Conservation (phyloP, 495 filamentous ascomycete species). For the Neurospora sp. region DNA sequence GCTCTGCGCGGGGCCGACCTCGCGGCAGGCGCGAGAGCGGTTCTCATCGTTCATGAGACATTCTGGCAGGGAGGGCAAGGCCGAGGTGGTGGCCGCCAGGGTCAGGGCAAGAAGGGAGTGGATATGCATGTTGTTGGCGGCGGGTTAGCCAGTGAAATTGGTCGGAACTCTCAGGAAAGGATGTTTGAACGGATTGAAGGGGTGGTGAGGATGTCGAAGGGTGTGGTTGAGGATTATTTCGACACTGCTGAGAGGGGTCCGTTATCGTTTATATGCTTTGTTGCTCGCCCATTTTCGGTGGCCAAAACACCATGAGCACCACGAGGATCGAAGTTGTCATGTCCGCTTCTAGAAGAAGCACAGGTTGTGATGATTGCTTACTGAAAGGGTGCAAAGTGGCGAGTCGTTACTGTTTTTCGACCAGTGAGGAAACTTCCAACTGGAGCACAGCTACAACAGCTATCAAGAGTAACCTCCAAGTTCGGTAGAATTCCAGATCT, state of each 20-base stretch:
- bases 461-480: background rate
- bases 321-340: background rate
- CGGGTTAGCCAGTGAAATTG: background rate
- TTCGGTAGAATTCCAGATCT: background rate
- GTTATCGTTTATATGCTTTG: background rate
- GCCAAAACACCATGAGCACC: background rate
- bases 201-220: background rate
- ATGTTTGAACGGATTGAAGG: background rate
- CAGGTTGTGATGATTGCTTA: background rate
- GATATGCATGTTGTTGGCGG: constrained; percentile 13
- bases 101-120: constrained; percentile 9
- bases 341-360: background rate
- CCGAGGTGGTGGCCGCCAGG: constrained; percentile 11
- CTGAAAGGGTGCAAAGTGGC: background rate
- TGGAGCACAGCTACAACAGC: background rate
- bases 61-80: constrained; percentile 6
- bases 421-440: background rate
- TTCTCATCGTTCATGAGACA: background rate
- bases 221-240: background rate
- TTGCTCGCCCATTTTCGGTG: background rate
- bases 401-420: background rate
- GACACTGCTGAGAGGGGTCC: background rate
- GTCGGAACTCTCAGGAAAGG: background rate
- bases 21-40: background rate
- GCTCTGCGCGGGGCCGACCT: background rate